Evolutionary conservation across 2,329 filamentous ascomycete genomes (phyloP).

Genomic region (Trichophyton equinum): DNA sequence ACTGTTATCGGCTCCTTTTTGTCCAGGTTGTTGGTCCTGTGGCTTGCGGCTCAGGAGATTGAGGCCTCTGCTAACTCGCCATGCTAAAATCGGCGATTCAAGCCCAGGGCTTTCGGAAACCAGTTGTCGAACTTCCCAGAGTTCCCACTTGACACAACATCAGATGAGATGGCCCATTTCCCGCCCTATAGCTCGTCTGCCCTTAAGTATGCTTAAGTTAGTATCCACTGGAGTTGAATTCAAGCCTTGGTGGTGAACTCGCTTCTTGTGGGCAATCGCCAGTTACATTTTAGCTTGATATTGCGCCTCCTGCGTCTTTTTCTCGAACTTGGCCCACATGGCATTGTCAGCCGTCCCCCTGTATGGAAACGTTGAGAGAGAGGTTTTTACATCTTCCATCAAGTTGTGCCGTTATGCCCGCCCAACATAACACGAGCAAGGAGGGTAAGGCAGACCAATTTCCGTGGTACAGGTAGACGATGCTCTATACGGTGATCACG

Average conservation of each 20-base stretch:
- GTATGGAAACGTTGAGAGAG: background rate
- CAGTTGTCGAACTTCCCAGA: background rate
- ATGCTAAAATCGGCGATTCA: background rate
- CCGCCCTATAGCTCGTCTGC: background rate
- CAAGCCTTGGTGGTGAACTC: background rate
- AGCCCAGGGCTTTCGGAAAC: background rate
- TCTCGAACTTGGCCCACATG: background rate
- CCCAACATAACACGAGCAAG: background rate
- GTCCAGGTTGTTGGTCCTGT: background rate
- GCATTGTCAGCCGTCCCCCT: background rate
- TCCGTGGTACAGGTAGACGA: background rate
- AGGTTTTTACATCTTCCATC: background rate
- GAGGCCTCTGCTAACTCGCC: background rate
- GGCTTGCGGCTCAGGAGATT: constrained; percentile 1
- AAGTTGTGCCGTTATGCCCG: background rate
- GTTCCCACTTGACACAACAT: background rate
- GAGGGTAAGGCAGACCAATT: background rate
- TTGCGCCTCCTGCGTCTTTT: background rate
- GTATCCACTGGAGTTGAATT: background rate
- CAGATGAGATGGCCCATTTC: background rate
- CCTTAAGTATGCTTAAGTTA: background rate
- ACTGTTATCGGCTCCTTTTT: background rate
- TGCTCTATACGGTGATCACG: background rate
- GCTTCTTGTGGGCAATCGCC: background rate
- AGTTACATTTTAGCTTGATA: background rate